Evolutionary conservation across 2,329 filamentous ascomycete species (phyloP), one percentile per base, ranked within the genome.

Genomic region (Lojkania enalia): DNA sequence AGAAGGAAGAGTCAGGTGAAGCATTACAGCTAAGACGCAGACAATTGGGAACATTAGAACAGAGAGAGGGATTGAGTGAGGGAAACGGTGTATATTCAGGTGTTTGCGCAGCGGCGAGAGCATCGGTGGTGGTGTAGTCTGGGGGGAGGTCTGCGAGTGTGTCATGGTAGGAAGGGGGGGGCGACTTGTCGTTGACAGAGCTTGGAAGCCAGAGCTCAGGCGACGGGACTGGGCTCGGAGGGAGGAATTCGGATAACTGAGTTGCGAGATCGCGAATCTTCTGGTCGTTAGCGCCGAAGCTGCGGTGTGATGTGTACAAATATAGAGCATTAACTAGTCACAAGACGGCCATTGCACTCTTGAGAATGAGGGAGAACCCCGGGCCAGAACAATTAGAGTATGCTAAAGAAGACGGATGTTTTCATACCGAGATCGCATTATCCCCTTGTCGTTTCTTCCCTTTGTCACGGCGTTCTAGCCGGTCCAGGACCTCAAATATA

Each of bases 161-260:
- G 33, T 77, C 72, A 47, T 73, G 61, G 59, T 76, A 76, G 13
- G 69, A 64, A 11, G 74, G 73, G 16, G 73, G 72, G 31, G 67
- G 60, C 18, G 38, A 16, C 37, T 38, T 55, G 51, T 62, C 41
- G 41, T 39, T 51, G 15, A 41, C 48, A 11, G 54, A 52, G 9
- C 57, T 25, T 31, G 55, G 53, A 35, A 55, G 52, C 59, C 58
- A 66, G 42, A 63, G 57, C 9, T 60, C 47, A 50, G 54, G 50
- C n/a, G 58, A 54, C 3, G 55, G 53, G 16, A 32, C 40, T 41
- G 52, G 51, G 25, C 54, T 46, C 20, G 53, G 38, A 11, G 58
- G 52, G 16, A 48, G 44, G 19, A 56, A 48, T 36, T 45, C 48
- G 15, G 56, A 51, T 23, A 54, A 40, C 14, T 49, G 55, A 21